Conservation (phyloP, 305 asterid species). For the Fraxinus platypoda region DNA sequence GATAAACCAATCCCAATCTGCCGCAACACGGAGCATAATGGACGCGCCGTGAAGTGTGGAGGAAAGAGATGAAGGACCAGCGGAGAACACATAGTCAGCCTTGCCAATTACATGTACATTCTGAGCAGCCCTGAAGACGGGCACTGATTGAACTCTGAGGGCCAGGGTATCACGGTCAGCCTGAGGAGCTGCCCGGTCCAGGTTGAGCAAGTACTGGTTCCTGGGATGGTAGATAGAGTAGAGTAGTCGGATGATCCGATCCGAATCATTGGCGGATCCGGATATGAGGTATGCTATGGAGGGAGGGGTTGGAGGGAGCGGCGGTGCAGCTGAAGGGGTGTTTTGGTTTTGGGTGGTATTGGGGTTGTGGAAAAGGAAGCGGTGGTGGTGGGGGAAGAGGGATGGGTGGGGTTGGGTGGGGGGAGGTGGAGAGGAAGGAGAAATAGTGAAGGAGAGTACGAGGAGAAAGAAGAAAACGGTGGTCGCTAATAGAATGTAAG, state of each 20-base stretch:
- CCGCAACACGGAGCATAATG: conserved; percentile 52
- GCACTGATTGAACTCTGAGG: conserved; percentile 44
- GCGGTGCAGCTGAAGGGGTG: conserved; percentile 18
- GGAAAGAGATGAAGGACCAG: conserved; percentile 70
- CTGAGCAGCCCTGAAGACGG: conserved; percentile 66
- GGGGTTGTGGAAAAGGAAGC: conserved; percentile 47
- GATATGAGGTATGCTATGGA: conserved; percentile 69
- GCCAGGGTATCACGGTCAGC: conserved; percentile 73
- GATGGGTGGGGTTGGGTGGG: conserved; percentile 40
- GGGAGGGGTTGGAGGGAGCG: conserved; percentile 58
- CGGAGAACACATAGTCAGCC: conserved; percentile 51
- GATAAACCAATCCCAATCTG: conserved; percentile 87
- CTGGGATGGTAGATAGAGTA: conserved; percentile 76
- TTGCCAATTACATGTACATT: conserved; percentile 77
- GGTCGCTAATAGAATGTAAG: conserved; percentile 47
- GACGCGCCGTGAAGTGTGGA: conserved; percentile 81
- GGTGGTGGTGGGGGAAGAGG: conserved; percentile 51
- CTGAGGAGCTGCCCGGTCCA: conserved; percentile 60
- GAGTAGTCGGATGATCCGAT: conserved; percentile 62
- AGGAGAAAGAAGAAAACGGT: conserved; percentile 55
- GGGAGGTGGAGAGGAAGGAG: conserved; percentile 32
- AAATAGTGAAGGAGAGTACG: conserved; percentile 33
- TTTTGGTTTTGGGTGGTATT: conserved; percentile 15
- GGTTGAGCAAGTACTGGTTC: conserved; percentile 73
- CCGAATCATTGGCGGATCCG: conserved; percentile 68